These are phyloP conservation scores for Geoglossum glabrum DNA, from an alignment of 495 filamentous ascomycete species.

Conservation along the genomic window DNA sequence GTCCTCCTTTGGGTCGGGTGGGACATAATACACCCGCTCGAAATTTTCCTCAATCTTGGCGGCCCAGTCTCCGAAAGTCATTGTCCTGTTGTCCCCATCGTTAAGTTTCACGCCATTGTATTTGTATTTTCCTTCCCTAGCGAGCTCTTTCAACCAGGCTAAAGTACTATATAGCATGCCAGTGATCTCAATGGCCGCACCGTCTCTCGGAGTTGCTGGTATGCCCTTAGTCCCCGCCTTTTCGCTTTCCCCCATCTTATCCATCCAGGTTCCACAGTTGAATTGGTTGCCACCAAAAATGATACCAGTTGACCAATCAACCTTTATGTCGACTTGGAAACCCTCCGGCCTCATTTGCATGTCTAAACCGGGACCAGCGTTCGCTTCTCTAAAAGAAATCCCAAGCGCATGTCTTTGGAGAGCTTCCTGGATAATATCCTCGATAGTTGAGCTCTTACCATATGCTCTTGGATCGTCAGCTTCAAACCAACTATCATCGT, in stretches of 20 bases:
- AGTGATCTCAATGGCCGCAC: slow-evolving; percentile 85
- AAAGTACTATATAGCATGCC: slow-evolving; percentile 81
- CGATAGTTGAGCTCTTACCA: slow-evolving; percentile 54
- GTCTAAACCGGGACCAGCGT: slow-evolving; percentile 72
- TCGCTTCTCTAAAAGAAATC: slow-evolving; percentile 82
- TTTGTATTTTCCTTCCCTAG: slow-evolving; percentile 43
- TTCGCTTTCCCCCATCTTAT: slow-evolving; percentile 98
- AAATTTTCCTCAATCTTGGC: slow-evolving; percentile 65
- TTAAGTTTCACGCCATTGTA: slow-evolving; percentile 47
- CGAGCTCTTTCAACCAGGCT: slow-evolving; percentile 51
- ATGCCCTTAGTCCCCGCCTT: slow-evolving; percentile 80
- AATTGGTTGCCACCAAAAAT: slow-evolving; percentile 83
- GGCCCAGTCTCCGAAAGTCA: slow-evolving; percentile 69
- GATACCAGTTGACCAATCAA: slow-evolving; percentile 84
- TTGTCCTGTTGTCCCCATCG: slow-evolving; percentile 29
- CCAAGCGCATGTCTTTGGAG: slow-evolving; percentile 79
- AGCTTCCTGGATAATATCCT: slow-evolving; percentile 82
- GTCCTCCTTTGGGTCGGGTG: slow-evolving; percentile 45
- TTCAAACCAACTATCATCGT: slow-evolving; percentile 83
- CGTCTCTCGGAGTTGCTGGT: slow-evolving; percentile 91
- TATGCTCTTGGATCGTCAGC: slow-evolving; percentile 69
- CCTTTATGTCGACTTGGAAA: slow-evolving; percentile 74
- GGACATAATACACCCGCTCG: slow-evolving; percentile 77
- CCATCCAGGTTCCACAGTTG: slow-evolving; percentile 99
- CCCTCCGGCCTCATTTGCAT: slow-evolving; percentile 84